A percentile compares a stretch with the other conserved stretches of the same genome.
Evolutionary conservation across 768 basidiomycete genomes (phyloP).

Genomic region (Auriscalpium orientale): DNA sequence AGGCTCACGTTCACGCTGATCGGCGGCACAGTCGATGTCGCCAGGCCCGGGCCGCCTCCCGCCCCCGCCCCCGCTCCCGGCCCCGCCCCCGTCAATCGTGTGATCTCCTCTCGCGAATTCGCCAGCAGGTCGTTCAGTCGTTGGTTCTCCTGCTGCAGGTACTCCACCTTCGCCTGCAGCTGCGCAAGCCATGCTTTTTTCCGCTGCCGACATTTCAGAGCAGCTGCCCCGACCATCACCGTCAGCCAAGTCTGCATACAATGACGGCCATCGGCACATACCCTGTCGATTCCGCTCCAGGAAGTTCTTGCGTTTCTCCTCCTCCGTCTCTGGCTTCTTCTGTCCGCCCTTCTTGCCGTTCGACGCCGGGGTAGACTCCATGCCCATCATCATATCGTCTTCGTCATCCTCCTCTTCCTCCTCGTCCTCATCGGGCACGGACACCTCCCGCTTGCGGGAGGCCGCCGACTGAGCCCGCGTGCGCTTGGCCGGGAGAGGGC

Average conservation of each 20-base stretch:
- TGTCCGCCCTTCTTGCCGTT: conserved; percentile 22
- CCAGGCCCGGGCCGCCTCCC: background rate
- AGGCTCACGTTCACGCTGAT: conserved; percentile 15
- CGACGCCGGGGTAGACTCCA: background rate
- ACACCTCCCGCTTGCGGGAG: conserved; percentile 19
- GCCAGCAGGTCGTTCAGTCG: conserved; percentile 82
- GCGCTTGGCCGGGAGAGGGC: conserved; percentile 25
- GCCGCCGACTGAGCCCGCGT: conserved; percentile 24
- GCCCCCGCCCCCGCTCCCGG: background rate
- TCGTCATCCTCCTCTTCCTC: conserved; percentile 30
- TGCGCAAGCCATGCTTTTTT: conserved; percentile 97
- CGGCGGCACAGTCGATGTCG: conserved; percentile 7
- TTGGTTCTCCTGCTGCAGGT: conserved; percentile 89
- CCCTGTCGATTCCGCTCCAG: conserved; percentile 97
- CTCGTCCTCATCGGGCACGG: conserved; percentile 20
- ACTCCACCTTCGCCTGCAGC: conserved; percentile 91
- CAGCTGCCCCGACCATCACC: conserved; percentile 46
- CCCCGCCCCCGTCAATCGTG: conserved; percentile 53
- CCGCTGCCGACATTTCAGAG: conserved; percentile 96
- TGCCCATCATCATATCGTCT: conserved; percentile 18
- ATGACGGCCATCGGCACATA: conserved; percentile 28
- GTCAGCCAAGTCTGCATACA: background rate
- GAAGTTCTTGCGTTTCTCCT: conserved; percentile 96
- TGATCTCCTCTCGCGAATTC: conserved; percentile 86
- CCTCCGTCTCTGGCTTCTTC: conserved; percentile 93